Evolutionary conservation across 345 rosid species (phyloP).

Genomic region (Boechera stricta): DNA sequence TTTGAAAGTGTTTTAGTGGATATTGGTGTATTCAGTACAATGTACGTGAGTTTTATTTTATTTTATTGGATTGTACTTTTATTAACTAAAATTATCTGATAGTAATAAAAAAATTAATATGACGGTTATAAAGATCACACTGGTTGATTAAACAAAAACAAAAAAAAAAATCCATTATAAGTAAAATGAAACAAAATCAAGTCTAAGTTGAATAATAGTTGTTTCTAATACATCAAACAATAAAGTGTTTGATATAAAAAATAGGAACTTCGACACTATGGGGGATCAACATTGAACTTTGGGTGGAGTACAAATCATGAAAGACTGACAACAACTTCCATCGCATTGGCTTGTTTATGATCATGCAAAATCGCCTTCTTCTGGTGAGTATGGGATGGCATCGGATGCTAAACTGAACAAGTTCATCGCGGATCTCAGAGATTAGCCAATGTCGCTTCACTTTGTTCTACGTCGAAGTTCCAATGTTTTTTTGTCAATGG

Average conservation of each 20-base stretch:
- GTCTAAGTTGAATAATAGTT: not conserved
- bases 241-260: constrained; percentile 23
- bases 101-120: no score
- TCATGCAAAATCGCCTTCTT: constrained; percentile 18
- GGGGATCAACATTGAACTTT: constrained; percentile 26
- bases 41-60: no score
- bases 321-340: constrained; percentile 42
- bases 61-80: no score
- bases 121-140: no score
- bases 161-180: no score
- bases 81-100: no score
- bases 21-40: no score
- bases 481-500: constrained; percentile 45
- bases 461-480: constrained; percentile 55
- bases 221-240: constrained; percentile 19
- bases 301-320: constrained; percentile 43
- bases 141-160: no score
- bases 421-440: constrained; percentile 35
- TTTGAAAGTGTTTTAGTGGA: no score
- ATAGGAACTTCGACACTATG: constrained; percentile 22
- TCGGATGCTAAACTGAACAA: constrained; percentile 33
- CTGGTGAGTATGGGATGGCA: constrained; percentile 34
- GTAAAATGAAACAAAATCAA: no score
- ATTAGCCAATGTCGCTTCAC: constrained; percentile 39
- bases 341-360: constrained; percentile 5